Evolutionary conservation across 2,329 filamentous ascomycete genomes (phyloP).

Genomic region (Cordyceps militaris): DNA sequence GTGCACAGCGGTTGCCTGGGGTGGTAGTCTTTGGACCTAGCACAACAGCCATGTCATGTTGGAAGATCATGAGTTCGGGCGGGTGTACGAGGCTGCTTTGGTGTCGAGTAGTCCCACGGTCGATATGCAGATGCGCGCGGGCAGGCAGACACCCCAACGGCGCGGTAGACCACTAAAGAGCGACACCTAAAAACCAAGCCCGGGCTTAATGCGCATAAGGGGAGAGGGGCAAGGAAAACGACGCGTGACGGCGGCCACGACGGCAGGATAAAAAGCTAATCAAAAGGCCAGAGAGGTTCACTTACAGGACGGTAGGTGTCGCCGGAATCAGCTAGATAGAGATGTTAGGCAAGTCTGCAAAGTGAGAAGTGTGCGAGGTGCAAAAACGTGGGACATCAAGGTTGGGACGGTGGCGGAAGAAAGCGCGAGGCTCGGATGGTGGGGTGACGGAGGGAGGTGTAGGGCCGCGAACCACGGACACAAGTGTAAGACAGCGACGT

Average conservation of each 20-base stretch:
- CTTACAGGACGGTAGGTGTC: slow-evolving; percentile 56
- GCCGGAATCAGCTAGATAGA: slow-evolving; percentile 48
- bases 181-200: neutral
- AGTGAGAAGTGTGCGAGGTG: slow-evolving; percentile 3
- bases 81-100: neutral
- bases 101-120: neutral
- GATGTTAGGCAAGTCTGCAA: slow-evolving; percentile 31
- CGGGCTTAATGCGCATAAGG: neutral
- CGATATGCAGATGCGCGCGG: neutral
- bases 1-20: slow-evolving; percentile 10
- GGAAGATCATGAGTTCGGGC: neutral
- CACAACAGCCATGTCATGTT: neutral
- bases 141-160: neutral
- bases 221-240: neutral
- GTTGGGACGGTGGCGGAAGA: slow-evolving; percentile 14
- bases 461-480: slow-evolving; percentile 2
- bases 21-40: neutral
- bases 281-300: slow-evolving; percentile 19
- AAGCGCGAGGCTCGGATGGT: slow-evolving; percentile 14
- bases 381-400: slow-evolving; percentile 18
- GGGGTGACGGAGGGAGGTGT: slow-evolving; percentile 3
- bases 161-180: neutral
- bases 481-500: neutral
- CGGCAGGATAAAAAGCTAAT: neutral
- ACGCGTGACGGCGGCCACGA: neutral